Base-by-base conservation (phyloP, 1,139 yeast species). In the Blastobotrys petasosporus region DNA sequence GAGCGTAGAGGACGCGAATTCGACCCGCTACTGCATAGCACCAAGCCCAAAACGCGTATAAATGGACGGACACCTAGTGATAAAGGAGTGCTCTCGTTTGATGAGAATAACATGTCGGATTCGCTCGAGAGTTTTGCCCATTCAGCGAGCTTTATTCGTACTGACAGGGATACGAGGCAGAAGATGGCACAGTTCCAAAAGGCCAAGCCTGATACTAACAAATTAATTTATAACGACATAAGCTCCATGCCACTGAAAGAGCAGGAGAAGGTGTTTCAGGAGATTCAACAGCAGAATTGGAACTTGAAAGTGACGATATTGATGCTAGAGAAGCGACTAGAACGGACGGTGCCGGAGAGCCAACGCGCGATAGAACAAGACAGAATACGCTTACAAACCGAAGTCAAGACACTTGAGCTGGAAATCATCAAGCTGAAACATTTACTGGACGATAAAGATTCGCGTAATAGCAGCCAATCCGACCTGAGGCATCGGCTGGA, bases 241-340 rank as follows among this genome's bases (percentile, higher is more conserved):
- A 41, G 36, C 29, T 34, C 37, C 4, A 41, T 59, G 44, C 63
- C 63, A 12, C 44, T 59, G 29, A 55, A 57, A 23, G 59, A 59
- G 41, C 63, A 59, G 39, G 62, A 59, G 39, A 47, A 53, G 16
- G 68, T 72, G 39, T 66, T 76, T 34, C 70, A 76, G 39, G 67
- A 68, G 42, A 65, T 82, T 40, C 73, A 77, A 51, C 71, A 75
- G 25, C 88, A 83, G 47, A 83, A 82, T 54, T 76, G 80, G 57
- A 76, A 79, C 53, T 68, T 84, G 54, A 77, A 78, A 57, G 71
- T 82, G 37, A 79, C 80, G 54, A 50, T 57, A 23, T 52, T 47
- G 38, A 41, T 51, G 45, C 47, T 54, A 40, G 50, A 47, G 32
- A 46, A 45, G 32, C 37, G 46, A 42, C 39, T 49, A 35, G 52